Evolutionary conservation across 2,329 filamentous ascomycete species (phyloP).

Genomic region (Colletotrichum godetiae): DNA sequence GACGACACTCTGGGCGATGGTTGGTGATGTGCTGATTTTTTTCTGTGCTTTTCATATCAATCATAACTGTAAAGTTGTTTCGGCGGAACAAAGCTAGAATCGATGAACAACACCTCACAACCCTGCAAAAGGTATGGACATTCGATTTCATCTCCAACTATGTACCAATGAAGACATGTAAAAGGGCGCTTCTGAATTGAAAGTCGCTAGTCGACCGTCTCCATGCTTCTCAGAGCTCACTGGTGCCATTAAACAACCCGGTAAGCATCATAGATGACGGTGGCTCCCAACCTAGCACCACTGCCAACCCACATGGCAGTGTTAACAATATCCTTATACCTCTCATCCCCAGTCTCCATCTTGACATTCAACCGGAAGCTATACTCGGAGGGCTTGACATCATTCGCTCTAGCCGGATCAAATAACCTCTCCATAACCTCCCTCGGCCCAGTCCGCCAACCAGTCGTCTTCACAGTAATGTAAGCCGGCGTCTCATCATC

Average conservation of each 20-base stretch:
- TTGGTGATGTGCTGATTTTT: too few species aligned
- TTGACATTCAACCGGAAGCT: conserved; percentile 61
- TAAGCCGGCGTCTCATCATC: conserved; percentile 57
- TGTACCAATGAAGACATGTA: too few species aligned
- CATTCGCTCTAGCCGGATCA: conserved; percentile 49
- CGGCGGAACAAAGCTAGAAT: too few species aligned
- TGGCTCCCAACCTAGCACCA: conserved; percentile 50
- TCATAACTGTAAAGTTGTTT: too few species aligned
- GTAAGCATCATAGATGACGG: conserved; percentile 33
- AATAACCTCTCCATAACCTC: conserved; percentile 55
- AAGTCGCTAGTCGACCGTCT: not conserved
- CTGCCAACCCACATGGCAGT: conserved; percentile 62
- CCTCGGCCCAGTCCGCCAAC: conserved; percentile 59
- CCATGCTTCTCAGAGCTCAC: not conserved
- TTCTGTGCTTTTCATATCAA: too few species aligned
- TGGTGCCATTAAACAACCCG: conserved; percentile 2
- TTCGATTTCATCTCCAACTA: too few species aligned
- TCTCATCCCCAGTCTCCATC: conserved; percentile 61
- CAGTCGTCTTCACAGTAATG: conserved; percentile 49
- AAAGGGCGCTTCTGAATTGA: too few species aligned
- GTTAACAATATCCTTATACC: conserved; percentile 61
- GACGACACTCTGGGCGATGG: too few species aligned
- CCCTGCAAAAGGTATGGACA: too few species aligned
- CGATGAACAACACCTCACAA: too few species aligned
- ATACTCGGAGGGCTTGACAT: conserved; percentile 56